Evolutionary conservation across 1,284 basidiomycete genomes (phyloP).

Genomic region (Ganoderma lucidum): DNA sequence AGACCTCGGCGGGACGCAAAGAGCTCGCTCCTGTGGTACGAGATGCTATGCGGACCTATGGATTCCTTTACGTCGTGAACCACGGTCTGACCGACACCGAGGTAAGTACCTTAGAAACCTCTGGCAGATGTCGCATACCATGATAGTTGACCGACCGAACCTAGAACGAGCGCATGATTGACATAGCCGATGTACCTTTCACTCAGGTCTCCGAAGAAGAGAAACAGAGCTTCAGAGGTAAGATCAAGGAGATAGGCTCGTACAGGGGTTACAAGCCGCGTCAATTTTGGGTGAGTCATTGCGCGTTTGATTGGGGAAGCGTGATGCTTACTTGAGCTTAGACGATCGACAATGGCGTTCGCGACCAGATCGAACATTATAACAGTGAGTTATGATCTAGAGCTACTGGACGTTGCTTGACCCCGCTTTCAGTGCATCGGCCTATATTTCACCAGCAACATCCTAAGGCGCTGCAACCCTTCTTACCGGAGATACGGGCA

Average conservation of each 20-base stretch:
- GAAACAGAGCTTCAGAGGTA: constrained; percentile 57
- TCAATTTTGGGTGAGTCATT: constrained; percentile 57
- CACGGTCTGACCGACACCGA: constrained; percentile 59
- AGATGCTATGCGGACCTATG: constrained; percentile 65
- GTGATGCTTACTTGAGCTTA: background rate
- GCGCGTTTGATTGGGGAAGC: background rate
- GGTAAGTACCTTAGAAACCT: constrained; percentile 39
- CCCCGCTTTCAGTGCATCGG: constrained; percentile 49
- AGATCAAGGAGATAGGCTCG: constrained; percentile 56
- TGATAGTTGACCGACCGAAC: background rate
- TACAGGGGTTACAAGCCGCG: constrained; percentile 68
- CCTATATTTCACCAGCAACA: constrained; percentile 37
- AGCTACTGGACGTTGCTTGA: constrained; percentile 38
- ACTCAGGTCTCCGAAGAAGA: constrained; percentile 60
- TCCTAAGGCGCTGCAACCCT: constrained; percentile 43
- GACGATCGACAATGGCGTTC: constrained; percentile 58
- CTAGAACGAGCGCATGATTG: constrained; percentile 56
- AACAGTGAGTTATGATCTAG: constrained; percentile 49
- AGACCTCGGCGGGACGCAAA: constrained; percentile 54
- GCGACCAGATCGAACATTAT: constrained; percentile 66
- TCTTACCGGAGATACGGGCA: constrained; percentile 50
- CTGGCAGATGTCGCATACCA: background rate
- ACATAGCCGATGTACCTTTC: constrained; percentile 71
- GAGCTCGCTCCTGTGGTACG: constrained; percentile 58
- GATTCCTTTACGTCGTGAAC: constrained; percentile 70